Evolutionary conservation across 2,329 filamentous ascomycete species (phyloP), one percentile per base, ranked within the genome.

Genomic region (Beauveria scarabaeidicola): DNA sequence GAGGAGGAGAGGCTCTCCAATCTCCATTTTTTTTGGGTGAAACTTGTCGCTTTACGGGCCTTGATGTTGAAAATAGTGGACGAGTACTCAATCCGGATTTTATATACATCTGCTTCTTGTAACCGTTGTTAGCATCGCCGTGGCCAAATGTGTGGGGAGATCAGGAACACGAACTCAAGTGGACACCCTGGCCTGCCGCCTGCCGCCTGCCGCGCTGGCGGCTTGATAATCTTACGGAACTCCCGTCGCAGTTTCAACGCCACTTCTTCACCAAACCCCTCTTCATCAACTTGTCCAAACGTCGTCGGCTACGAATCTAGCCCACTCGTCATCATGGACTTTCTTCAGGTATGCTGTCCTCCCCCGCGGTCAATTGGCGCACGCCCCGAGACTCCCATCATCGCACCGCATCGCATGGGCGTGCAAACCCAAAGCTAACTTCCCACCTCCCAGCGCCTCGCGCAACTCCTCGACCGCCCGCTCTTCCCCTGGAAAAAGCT

Each of bases 401-500:
- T 27, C 15, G 15, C n/a, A 8, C 50, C n/a, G 17, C n/a, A 40
- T 54, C 52, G 2, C 21, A n/a, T 9, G 19, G 11, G 2, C n/a
- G 7, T 13, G 23, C 25, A n/a, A 11, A 21, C 17, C 27, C 17
- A 4, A 32, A 36, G n/a, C 44, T 43, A 57, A 58, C 47, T n/a
- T n/a, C 5, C 25, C 9, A 15, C 38, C 29, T 21, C 40, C 52
- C 70, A 87, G 84, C 82, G 83, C 78, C 86, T 97, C 66, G 90
- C 91, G 71, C 85, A 84, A 74, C 86, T 89, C 74, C 87, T 97
- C 69, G 94, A 99, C 79, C 86, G 90, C 70, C 92, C 93, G 61
- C 80, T 90, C 70, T 96, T 97, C 78, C 93, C 94, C 59, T 99
- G 94, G 94, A 99, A 97, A 84, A 89, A 86, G 73, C 85, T 99